These are phyloP conservation scores for Tuctoria greenei DNA, from an alignment of 176 grass and related monocot species.

Conservation along the genomic window DNA sequence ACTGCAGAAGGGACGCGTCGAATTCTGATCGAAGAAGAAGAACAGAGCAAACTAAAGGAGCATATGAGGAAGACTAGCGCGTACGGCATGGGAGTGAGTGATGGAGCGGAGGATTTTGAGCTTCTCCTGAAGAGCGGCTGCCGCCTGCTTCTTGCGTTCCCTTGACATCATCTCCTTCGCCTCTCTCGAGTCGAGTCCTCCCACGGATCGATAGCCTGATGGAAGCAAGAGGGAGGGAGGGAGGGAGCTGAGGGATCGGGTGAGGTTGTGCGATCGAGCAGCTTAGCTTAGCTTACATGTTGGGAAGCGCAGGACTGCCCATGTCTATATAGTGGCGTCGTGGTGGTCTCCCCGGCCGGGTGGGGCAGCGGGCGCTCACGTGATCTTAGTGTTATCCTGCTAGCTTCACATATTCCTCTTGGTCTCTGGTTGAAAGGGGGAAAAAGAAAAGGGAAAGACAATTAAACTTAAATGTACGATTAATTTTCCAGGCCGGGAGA, in stretches of 20 bases:
- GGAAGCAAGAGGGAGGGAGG: conserved; percentile 27
- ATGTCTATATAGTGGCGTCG: conserved; percentile 43
- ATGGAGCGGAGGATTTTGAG: conserved; percentile 90
- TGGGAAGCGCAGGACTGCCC: conserved; percentile 32
- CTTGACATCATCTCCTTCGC: conserved; percentile 62
- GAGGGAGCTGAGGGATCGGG: neutral
- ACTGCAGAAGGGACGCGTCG: neutral
- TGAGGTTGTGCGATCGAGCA: conserved; percentile 10
- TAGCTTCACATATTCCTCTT: conserved; percentile 2
- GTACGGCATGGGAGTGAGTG: conserved; percentile 93
- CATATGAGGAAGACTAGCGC: neutral
- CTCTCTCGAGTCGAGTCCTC: neutral
- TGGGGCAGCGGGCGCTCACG: conserved; percentile 35
- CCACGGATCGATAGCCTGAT: conserved; percentile 9
- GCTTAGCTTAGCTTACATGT: conserved; percentile 32
- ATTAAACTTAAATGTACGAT: neutral
- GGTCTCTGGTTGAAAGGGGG: neutral
- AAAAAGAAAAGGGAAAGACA: neutral
- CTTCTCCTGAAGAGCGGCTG: conserved; percentile 80
- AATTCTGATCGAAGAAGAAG: neutral
- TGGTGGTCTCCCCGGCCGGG: conserved; percentile 14
- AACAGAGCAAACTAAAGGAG: neutral
- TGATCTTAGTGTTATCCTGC: conserved; percentile 44
- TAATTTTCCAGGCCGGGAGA: neutral
- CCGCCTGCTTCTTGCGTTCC: conserved; percentile 66